phyloP scores from a whole-genome alignment of 768 basidiomycete genomes.

The Tylopilus sp. region DNA sequence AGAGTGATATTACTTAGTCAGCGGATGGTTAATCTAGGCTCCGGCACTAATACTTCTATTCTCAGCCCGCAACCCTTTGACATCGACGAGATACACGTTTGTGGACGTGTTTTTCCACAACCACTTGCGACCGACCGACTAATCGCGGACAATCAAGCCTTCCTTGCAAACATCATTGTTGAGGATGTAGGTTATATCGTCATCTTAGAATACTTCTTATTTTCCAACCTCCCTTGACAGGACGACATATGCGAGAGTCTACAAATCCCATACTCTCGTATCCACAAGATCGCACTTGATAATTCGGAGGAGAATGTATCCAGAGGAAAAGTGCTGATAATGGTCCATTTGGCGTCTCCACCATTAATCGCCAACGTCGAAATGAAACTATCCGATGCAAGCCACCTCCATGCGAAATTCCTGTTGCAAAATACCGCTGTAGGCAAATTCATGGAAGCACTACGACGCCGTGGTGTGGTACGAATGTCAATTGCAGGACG shows the following conservation, averaged over 20 bases:
- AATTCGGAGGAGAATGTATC: conserved; percentile 20
- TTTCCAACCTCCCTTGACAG: conserved; percentile 27
- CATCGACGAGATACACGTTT: conserved; percentile 38
- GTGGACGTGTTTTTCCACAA: conserved; percentile 33
- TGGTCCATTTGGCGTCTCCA: conserved; percentile 32
- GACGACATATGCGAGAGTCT: conserved; percentile 52
- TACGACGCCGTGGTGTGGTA: conserved; percentile 49
- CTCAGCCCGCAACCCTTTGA: conserved; percentile 60
- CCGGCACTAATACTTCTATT: conserved; percentile 4
- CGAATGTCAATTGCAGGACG: conserved; percentile 9
- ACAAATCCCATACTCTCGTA: conserved; percentile 40
- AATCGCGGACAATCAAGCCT: conserved; percentile 47
- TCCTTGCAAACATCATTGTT: conserved; percentile 48
- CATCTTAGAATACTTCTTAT: background rate
- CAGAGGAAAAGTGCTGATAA: conserved; percentile 25
- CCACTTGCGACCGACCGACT: conserved; percentile 42
- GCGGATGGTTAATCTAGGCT: conserved; percentile 19
- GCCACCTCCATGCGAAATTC: conserved; percentile 35
- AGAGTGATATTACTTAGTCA: conserved; percentile 46
- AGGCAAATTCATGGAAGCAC: conserved; percentile 38
- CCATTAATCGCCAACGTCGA: conserved; percentile 37
- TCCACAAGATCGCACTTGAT: conserved; percentile 25
- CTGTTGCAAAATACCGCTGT: conserved; percentile 33
- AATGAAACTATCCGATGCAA: conserved; percentile 20
- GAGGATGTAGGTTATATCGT: conserved; percentile 14